Evolutionary conservation across 148 eudicot species (phyloP), one percentile per base, ranked within the genome.

Genomic region (Vaccinium myrtillus): DNA sequence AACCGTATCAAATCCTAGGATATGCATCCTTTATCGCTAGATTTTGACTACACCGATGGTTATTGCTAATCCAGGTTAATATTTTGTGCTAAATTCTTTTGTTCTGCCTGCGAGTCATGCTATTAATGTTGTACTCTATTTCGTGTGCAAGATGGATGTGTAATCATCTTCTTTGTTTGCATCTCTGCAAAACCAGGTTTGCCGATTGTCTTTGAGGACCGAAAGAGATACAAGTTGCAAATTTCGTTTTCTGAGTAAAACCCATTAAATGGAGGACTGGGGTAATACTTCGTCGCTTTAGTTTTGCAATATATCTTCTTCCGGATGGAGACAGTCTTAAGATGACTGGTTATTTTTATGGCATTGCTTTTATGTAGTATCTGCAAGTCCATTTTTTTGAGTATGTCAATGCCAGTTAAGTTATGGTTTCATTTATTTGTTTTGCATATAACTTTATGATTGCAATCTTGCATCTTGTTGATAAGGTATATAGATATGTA

Each of bases 241-340:
- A 21, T 63, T 63, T 21, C n/a, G 77, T 39, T 74, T 74, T 12
- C 77, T 36, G 77, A 43, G 49, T 32, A 73, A 19, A 18, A 74
- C 77, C 77, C 5, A 74, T 74, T 74, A 43, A 23, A 74, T 74
- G 77, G 77, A 74, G 50, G 77, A 74, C 23, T 74, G 77, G 77
- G 77, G 77, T 74, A 74, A 43, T 16, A 39, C 49, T 43, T 74
- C 10, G 2, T 74, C 7, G 51, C 5, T 74, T 18, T 74, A 74
- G 23, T 39, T 74, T 36, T 43, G 49, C 50, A 74, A n/a, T 73
- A 5, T 55, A 16, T 58, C 58, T 25, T 55, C 7, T 46, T 71
- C 59, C 10, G 8, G 21, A 13, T 18, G 39, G 83, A 81, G 25
- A 67, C 21, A 58, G 12, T n/a, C 2, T 80, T 39, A 43, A 43